phyloP scores from a whole-genome alignment of 177 flowering plant species.

The Vitis hybrid region DNA sequence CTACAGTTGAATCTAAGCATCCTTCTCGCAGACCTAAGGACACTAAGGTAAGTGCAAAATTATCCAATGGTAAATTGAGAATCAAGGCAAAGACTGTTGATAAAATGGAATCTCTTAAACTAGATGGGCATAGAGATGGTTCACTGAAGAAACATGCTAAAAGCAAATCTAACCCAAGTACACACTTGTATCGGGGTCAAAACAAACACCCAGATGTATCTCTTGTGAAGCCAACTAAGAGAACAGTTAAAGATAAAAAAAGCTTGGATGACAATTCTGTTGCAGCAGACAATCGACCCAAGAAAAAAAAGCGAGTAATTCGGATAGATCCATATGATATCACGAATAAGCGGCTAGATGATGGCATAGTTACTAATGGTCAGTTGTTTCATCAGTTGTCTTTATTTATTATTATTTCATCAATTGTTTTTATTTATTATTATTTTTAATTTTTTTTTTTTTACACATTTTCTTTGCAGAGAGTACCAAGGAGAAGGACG shows the following conservation, averaged over 20 bases:
- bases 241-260: constrained; percentile 25
- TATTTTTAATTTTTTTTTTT: not conserved
- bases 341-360: constrained; percentile 83
- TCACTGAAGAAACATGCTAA: constrained; percentile 21
- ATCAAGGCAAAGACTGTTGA: constrained; percentile 8
- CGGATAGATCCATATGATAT: constrained; percentile 70
- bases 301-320: constrained; percentile 53
- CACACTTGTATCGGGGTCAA: constrained; percentile 16
- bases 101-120: constrained; percentile 4
- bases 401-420: constrained; percentile 2
- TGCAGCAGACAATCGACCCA: constrained; percentile 30
- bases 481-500: constrained; percentile 35
- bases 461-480: constrained; percentile 33
- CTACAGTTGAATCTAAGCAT: constrained; percentile 2
- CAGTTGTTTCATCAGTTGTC: constrained; percentile 17
- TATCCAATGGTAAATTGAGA: constrained; percentile 11
- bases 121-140: constrained; percentile 20
- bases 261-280: constrained; percentile 27
- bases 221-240: constrained; percentile 26
- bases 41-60: not conserved
- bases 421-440: too few species aligned
- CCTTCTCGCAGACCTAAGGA: constrained; percentile 2
- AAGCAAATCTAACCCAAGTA: constrained; percentile 18
- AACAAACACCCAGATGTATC: constrained; percentile 14
- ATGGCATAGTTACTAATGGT: constrained; percentile 48